Evolutionary conservation across 148 eudicot genomes (phyloP).

Genomic region (Rhododendron mucronatum): DNA sequence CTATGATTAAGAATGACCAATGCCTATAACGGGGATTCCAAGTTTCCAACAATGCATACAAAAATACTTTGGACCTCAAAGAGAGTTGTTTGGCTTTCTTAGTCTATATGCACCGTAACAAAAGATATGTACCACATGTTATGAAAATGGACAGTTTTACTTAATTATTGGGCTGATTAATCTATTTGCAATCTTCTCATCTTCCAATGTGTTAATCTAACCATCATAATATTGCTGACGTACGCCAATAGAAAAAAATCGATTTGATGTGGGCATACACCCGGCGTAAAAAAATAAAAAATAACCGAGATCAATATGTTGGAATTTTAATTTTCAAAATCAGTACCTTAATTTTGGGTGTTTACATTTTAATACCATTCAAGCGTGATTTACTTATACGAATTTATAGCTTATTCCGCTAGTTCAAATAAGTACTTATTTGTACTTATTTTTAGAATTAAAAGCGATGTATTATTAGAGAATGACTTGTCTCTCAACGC

Average conservation of each 20-base stretch:
- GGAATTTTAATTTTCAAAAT: not conserved
- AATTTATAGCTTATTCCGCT: not conserved
- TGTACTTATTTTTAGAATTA: no score
- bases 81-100: no score
- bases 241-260: no score
- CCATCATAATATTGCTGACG: no score
- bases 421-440: no score
- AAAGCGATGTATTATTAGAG: no score
- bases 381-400: not conserved
- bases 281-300: not conserved
- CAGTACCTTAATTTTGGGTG: not conserved
- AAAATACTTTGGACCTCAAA: not conserved
- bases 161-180: not conserved
- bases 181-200: not conserved
- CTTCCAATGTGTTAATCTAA: no score
- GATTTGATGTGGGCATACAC: not conserved
- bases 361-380: not conserved
- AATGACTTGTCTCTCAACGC: no score
- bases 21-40: not conserved
- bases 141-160: not conserved
- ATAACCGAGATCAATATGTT: not conserved
- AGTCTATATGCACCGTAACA: no score
- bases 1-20: not conserved
- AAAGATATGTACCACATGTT: not conserved
- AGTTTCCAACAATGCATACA: not conserved